Conservation (phyloP, 2,329 filamentous ascomycete genomes). For the Torrubiellomyces zombiae region DNA sequence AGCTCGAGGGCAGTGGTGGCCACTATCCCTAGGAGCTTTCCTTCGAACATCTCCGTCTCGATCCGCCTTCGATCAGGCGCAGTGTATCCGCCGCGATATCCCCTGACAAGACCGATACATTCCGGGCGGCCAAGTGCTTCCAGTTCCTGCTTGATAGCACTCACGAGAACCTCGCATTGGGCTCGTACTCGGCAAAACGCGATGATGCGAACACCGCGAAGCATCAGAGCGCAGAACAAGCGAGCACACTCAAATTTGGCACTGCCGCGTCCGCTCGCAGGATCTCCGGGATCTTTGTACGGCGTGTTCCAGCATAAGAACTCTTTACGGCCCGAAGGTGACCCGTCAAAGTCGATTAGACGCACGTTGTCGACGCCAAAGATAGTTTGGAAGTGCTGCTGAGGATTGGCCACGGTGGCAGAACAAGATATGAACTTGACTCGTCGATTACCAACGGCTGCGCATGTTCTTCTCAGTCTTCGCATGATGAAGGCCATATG, state of each 20-base stretch:
- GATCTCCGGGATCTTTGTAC: constrained; percentile 75
- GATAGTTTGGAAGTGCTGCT: constrained; percentile 83
- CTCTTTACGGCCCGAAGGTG: constrained; percentile 76
- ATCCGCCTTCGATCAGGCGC: constrained; percentile 77
- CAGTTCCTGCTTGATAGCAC: constrained; percentile 65
- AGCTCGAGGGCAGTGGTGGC: constrained; percentile 87
- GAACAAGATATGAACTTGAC: constrained; percentile 93
- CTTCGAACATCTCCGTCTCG: constrained; percentile 93
- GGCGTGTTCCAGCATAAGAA: constrained; percentile 98
- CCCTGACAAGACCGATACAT: constrained; percentile 71
- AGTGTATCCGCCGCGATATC: constrained; percentile 88
- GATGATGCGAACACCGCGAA: constrained; percentile 80
- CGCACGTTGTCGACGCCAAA: constrained; percentile 73
- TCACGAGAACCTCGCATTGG: constrained; percentile 72
- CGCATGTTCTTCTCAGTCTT: constrained; percentile 70
- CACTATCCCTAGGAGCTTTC: constrained; percentile 80
- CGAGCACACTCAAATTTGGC: constrained; percentile 74
- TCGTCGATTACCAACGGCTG: constrained; percentile 69
- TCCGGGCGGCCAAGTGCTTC: constrained; percentile 55
- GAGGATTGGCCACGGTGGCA: constrained; percentile 85
- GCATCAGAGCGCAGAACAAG: constrained; percentile 75
- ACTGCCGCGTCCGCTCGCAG: constrained; percentile 70
- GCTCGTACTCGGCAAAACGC: constrained; percentile 82
- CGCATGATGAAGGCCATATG: constrained; percentile 94
- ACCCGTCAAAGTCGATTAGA: constrained; percentile 81